A percentile compares a stretch with the other conserved stretches of the same genome.
Conservation (phyloP, 768 basidiomycete species). For the Auricularia heimuer region DNA sequence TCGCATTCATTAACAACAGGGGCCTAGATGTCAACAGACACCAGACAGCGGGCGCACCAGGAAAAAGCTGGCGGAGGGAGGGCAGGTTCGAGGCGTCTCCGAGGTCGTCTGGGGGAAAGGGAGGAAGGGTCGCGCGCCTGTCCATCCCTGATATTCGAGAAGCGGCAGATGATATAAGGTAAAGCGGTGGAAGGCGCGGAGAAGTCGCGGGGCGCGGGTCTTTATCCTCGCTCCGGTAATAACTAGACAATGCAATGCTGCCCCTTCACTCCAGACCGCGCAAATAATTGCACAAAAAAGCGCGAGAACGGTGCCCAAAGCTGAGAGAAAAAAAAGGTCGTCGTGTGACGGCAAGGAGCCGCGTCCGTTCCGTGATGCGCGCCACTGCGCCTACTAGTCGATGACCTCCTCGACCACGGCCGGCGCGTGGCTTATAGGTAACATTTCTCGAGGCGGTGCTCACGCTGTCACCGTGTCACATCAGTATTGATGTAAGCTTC, state of each 20-base stretch:
- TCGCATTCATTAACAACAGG: not conserved
- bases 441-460: not conserved
- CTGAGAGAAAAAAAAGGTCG: not conserved
- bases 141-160: conserved; percentile 1
- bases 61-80: conserved; percentile 1
- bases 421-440: not conserved
- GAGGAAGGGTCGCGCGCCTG: not conserved
- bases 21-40: not conserved
- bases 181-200: not conserved
- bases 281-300: no score
- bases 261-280: not conserved
- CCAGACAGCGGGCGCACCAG: not conserved
- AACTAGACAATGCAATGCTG: not conserved
- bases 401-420: not conserved
- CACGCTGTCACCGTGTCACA: not conserved
- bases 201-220: not conserved
- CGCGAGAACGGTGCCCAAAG: not conserved
- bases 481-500: not conserved
- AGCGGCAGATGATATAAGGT: not conserved
- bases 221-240: not conserved
- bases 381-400: not conserved
- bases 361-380: not conserved
- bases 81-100: not conserved
- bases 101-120: not conserved
- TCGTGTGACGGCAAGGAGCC: not conserved